A percentile compares a stretch with the other conserved stretches of the same genome.
Evolutionary conservation across 192 early-diverging fungal species (phyloP).

Genomic region (Martensiomyces pterosporus): DNA sequence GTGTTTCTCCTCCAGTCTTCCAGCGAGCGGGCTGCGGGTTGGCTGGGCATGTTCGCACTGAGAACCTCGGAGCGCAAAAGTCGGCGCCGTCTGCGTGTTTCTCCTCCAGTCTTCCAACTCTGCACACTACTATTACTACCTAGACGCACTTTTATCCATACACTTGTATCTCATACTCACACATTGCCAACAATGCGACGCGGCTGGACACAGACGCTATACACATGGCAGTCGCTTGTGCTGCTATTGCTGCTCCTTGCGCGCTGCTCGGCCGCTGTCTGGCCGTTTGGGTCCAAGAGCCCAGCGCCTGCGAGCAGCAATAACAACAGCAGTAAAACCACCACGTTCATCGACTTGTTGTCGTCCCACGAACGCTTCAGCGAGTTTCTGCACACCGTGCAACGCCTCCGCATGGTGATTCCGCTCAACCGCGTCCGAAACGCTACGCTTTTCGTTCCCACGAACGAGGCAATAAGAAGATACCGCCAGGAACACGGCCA

Average conservation of each 20-base stretch:
- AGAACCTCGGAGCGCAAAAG: constrained; percentile 1
- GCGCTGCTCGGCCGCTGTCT: neutral
- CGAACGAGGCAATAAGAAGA: constrained; percentile 50
- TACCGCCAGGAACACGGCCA: constrained; percentile 29
- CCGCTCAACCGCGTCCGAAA: constrained; percentile 53
- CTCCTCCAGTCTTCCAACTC: neutral
- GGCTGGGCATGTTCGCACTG: too few species aligned
- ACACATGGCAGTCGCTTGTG: too few species aligned
- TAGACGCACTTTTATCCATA: neutral
- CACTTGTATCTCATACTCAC: neutral
- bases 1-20: too few species aligned
- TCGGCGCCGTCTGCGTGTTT: neutral
- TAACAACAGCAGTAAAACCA: neutral
- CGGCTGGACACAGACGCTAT: neutral
- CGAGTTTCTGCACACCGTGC: constrained; percentile 52
- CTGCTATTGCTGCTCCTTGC: constrained; percentile 1
- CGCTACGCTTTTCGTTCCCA: constrained; percentile 58
- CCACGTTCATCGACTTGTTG: constrained; percentile 56
- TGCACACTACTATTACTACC: neutral
- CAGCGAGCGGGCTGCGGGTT: too few species aligned
- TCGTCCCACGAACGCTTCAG: constrained; percentile 52
- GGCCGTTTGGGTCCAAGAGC: neutral
- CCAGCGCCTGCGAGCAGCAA: neutral
- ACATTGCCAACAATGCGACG: constrained; percentile 5
- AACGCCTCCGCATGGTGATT: constrained; percentile 54